phyloP scores from a whole-genome alignment of 78 protist genomes.

The Speleostelium caveatum region DNA sequence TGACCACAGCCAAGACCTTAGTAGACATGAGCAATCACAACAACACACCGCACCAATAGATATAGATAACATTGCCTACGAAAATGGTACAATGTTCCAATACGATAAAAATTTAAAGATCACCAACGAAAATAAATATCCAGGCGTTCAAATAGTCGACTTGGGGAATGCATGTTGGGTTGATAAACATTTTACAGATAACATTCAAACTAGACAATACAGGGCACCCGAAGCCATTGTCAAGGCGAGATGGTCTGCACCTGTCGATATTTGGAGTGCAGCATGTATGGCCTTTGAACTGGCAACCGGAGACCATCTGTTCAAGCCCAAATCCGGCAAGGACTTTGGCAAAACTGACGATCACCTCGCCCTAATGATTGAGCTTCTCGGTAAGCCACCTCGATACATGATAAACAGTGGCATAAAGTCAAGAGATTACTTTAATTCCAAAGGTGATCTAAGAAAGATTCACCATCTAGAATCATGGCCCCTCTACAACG shows the following conservation, averaged over 20 bases:
- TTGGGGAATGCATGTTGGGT: conserved; percentile 99
- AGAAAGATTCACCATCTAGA: conserved; percentile 83
- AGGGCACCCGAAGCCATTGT: conserved; percentile 97
- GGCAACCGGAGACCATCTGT: conserved; percentile 97
- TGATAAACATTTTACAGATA: conserved; percentile 92
- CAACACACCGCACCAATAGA: background rate
- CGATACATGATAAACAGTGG: conserved; percentile 34
- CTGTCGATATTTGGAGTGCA: conserved; percentile 92
- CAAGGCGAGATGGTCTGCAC: conserved; percentile 82
- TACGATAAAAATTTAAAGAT: background rate
- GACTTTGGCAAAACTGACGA: conserved; percentile 88
- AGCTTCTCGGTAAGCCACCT: conserved; percentile 92
- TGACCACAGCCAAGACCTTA: background rate
- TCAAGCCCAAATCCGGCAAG: conserved; percentile 90
- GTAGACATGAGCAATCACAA: background rate
- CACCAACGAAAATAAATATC: conserved; percentile 29
- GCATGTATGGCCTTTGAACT: conserved; percentile 91
- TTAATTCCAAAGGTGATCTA: conserved; percentile 88
- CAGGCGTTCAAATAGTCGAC: conserved; percentile 89
- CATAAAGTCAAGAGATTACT: conserved; percentile 53
- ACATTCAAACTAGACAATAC: conserved; percentile 98
- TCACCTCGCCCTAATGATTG: conserved; percentile 59
- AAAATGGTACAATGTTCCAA: conserved; percentile 4
- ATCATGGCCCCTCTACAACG: conserved; percentile 85
- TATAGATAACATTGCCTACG: background rate